A percentile compares a stretch with the other conserved stretches of the same genome.
Conservation (phyloP, 768 basidiomycete genomes). For the Gelatoporia subvermispora region DNA sequence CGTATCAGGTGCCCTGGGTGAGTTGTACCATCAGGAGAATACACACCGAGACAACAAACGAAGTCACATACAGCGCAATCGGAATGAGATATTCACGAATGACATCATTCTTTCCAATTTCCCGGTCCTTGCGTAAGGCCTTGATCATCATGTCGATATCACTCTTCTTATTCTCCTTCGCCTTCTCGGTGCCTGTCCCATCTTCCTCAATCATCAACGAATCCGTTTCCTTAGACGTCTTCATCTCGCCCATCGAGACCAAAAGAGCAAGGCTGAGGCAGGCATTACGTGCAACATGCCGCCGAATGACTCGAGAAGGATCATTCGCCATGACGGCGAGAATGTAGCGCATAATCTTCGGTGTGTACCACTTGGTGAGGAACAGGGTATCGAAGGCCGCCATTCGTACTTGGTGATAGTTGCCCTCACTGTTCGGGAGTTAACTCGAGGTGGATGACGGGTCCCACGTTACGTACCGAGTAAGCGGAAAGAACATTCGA, state of each 20-base stretch:
- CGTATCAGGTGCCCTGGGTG: constrained; percentile 58
- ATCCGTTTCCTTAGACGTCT: constrained; percentile 70
- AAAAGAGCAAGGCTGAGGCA: constrained; percentile 84
- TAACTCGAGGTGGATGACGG: constrained; percentile 6
- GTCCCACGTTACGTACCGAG: constrained; percentile 51
- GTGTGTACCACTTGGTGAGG: constrained; percentile 83
- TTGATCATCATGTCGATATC: constrained; percentile 84
- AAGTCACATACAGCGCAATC: constrained; percentile 57
- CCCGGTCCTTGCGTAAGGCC: constrained; percentile 80
- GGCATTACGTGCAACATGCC: constrained; percentile 82
- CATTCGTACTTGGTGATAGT: constrained; percentile 85
- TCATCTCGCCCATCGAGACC: constrained; percentile 89
- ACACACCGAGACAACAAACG: not conserved
- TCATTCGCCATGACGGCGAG: constrained; percentile 85
- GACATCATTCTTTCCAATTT: constrained; percentile 75
- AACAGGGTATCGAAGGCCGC: constrained; percentile 94
- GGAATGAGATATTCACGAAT: constrained; percentile 79
- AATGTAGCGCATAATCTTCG: constrained; percentile 81
- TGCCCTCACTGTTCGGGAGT: constrained; percentile 68
- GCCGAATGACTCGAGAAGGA: constrained; percentile 72
- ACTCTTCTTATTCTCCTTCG: constrained; percentile 74
- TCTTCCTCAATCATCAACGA: constrained; percentile 84
- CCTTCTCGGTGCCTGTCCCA: constrained; percentile 63
- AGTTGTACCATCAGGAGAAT: not conserved
- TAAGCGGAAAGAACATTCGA: constrained; percentile 79